Evolutionary conservation across 2,329 filamentous ascomycete genomes (phyloP), one percentile per base, ranked within the genome.

Genomic region (Colletotrichum costaricense): DNA sequence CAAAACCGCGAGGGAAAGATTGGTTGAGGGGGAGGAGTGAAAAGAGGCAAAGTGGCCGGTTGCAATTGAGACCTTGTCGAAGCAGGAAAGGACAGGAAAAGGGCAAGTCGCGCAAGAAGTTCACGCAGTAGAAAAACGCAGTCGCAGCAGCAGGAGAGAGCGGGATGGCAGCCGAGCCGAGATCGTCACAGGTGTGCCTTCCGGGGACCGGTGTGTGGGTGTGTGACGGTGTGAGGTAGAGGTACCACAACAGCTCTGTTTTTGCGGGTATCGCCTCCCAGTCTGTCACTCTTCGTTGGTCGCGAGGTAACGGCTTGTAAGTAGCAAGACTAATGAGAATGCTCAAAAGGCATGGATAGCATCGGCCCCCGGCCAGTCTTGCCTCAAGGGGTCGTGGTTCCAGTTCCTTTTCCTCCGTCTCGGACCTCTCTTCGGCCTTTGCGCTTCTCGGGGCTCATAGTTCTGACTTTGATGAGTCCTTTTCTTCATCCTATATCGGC

Each of bases 171-270:
- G 66, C 69, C 69, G 65, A 69, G 69, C 69, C 69, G 69, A 72
- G 69, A 72, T 72, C 54, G 69, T 72, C 66, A 59, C 69, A 72
- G 69, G 65, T 63, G 69, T 63, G n/a, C n/a, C 52, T 63, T 69
- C 58, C 24, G 38, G 69, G 54, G 54, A 59, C 66, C 66, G 58
- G 58, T 72, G 65, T 52, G 54, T 46, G 69, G 42, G 63, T 30
- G 63, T 30, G n/a, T 28, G 60, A 24, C 26, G 54, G 58, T 38
- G n/a, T 35, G 16, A 71, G 49, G 69, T 71, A 71, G 46, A 67
- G 64, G 63, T 71, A 68, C 69, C 55, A n/a, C 26, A 14, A 42
- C 30, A 71, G 69, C 63, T 70, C 55, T 30, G 22, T 26, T 30
- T 54, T 33, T 67, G 63, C 63, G 33, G 68, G 22, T 52, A 30